These are phyloP conservation scores for Linum trigynum DNA, from an alignment of 345 rosid species.

Conservation along the genomic window DNA sequence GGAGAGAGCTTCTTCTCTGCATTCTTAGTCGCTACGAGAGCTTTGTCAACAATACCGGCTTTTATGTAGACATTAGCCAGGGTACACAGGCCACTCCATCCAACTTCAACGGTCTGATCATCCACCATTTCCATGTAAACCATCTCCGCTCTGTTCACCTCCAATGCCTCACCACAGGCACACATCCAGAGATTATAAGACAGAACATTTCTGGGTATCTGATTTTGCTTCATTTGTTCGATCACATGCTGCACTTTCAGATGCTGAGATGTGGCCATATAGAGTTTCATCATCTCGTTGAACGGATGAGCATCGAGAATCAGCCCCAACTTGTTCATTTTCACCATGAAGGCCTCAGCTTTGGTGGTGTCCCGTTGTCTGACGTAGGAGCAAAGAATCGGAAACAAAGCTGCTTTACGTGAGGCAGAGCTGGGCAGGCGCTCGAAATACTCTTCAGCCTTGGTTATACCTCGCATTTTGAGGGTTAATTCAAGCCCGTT, in stretches of 20 bases:
- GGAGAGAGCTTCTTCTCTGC: conserved; percentile 45
- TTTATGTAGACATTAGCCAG: conserved; percentile 44
- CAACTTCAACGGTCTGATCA: conserved; percentile 39
- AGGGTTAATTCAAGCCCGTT: conserved; percentile 35
- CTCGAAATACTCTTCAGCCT: conserved; percentile 43
- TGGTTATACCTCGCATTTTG: conserved; percentile 26
- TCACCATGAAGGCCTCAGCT: conserved; percentile 47
- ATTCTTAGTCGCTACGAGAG: conserved; percentile 24
- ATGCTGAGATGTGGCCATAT: conserved; percentile 25
- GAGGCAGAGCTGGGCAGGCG: conserved; percentile 16
- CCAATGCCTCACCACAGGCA: conserved; percentile 24
- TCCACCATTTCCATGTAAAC: conserved; percentile 41
- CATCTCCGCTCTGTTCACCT: conserved; percentile 27
- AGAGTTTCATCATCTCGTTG: conserved; percentile 67
- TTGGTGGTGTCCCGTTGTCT: conserved; percentile 27
- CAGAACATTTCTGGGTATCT: conserved; percentile 39
- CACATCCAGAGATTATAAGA: conserved; percentile 65
- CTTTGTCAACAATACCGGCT: conserved; percentile 35
- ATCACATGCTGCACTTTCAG: conserved; percentile 45
- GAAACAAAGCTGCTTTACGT: conserved; percentile 34
- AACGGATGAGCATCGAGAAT: conserved; percentile 42
- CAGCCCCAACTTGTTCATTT: conserved; percentile 36
- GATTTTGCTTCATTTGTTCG: conserved; percentile 40
- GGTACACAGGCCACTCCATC: conserved; percentile 50
- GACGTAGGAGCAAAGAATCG: conserved; percentile 45